Evolutionary conservation across 1,284 basidiomycete genomes (phyloP).

Genomic region (Moniliophthora roreri): DNA sequence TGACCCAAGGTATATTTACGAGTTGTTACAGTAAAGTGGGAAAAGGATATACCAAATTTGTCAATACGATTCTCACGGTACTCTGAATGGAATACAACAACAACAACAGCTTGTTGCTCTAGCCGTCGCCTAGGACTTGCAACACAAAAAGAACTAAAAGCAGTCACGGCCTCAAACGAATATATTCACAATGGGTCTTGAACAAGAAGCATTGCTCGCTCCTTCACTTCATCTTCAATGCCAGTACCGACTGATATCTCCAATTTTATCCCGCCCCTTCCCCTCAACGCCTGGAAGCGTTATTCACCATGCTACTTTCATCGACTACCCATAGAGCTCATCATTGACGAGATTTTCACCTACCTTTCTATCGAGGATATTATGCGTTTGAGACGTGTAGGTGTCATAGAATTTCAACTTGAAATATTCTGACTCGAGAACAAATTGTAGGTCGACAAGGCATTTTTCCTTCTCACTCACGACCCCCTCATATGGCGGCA

Average conservation of each 20-base stretch:
- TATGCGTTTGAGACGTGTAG: slow-evolving; percentile 48
- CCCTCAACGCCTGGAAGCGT: slow-evolving; percentile 3
- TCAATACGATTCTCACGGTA: no score
- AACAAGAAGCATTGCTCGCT: no score
- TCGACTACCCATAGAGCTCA: slow-evolving; percentile 37
- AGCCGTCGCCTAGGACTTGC: no score
- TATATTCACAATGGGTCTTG: no score
- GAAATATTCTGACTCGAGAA: not conserved
- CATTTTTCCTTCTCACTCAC: slow-evolving; percentile 60
- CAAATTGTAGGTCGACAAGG: slow-evolving; percentile 47
- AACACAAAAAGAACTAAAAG: no score
- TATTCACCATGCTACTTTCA: slow-evolving; percentile 1
- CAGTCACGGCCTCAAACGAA: no score
- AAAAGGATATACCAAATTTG: no score
- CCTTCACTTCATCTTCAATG: slow-evolving; percentile 1
- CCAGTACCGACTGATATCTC: slow-evolving; percentile 1
- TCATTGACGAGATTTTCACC: slow-evolving; percentile 49
- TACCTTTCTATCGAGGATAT: slow-evolving; percentile 55
- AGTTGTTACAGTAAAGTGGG: no score
- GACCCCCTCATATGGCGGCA: slow-evolving; percentile 70
- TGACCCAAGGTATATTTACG: no score
- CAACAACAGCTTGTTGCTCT: no score
- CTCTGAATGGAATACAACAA: no score
- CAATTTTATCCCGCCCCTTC: slow-evolving; percentile 8
- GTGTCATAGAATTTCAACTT: slow-evolving; percentile 15